Base-by-base conservation (phyloP, 31 red algal species). In the Bonnemaisonia californica region DNA sequence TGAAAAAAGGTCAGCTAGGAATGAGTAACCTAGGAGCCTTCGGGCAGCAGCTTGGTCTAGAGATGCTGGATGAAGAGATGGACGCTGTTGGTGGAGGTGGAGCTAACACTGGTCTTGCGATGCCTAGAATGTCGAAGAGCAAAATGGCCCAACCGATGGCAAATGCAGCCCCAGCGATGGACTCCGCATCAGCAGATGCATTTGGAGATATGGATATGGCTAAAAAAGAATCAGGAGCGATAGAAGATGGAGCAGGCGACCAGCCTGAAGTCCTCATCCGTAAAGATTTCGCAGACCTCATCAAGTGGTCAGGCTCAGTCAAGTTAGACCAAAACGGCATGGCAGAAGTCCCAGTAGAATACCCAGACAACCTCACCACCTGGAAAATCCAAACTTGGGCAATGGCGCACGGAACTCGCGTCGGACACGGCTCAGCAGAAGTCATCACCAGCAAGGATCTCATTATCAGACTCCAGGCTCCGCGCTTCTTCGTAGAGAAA, bases 401-500 rank as follows among this genome's bases (percentile, higher is more conserved):
- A 21, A 66, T 66, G 62, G 12, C n/a, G 24, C 62, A 66, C n/a
- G 62, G 62, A 30, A 66, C n/a, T 66, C 12, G 24, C 12, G 62
- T 66, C 12, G 62, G 62, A 21, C 19, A 66, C 12, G 62, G 62
- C n/a, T 27, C n/a, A 12, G 24, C 62, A 13, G 62, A 66, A 27
- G 18, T 66, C 27, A 66, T 66, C 62, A 66, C 62, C 62, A 21
- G 16, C 12, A 66, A 66, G 28, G 62, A 66, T 27, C 62, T 66
- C 24, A 66, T 66, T 26, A 30, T 66, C 27, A 13, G 62, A 12
- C 62, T 66, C 12, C 62, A 66, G 28, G 62, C 62, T 21, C 62
- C 62, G 16, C 62, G 62, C 62, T 66, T 66, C 62, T 66, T 66
- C 28, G 27, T 66, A 13, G 62, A 66, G 28, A 66, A 66, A 66